Base-by-base conservation (phyloP, 805 yeast genomes). In the Sugiyamaella mastotermitis region DNA sequence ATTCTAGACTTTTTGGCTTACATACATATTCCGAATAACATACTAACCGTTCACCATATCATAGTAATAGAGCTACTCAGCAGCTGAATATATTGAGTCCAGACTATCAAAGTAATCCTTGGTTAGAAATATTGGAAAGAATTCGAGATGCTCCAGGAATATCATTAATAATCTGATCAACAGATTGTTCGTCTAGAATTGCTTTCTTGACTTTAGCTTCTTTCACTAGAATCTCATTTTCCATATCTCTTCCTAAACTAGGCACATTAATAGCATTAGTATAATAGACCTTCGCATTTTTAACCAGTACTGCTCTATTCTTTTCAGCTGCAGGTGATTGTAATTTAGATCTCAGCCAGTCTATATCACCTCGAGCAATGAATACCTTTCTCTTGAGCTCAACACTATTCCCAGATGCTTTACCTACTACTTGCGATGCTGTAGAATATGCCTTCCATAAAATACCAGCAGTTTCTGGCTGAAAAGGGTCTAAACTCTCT, bases 221-320 rank as follows among this genome's bases (percentile, higher is more conserved):
- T 8, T 32, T 43, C 24, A 33, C 34, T 10, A 37, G 16, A 11
- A 36, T 34, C 15, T 30, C 36, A 14, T 39, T 37, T 20, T 40
- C 51, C 13, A 26, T 5, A 14, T 27, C 34, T 20, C 19, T 38
- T n/a, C 31, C 41, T 3, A 47, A 33, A 7, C 40, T 29, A 14
- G 35, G 44, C 4, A 43, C 38, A 15, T 51, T 51, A 21, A 44
- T 29, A 19, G 53, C 52, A 33, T 53, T 54, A 24, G 33, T 32
- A 38, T 51, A 54, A 33, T 37, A 52, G 3, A 43, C 43, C 26
- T 41, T 43, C 5, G 57, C 52, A 30, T 53, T 54, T 21, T 42
- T 37, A 17, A 41, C 32, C 31, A 54, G 40, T 21, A 48, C 41
- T 10, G 33, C 28, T 19, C 36, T 32, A 39, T 53, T 53, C 35